Conservation (phyloP, 805 yeast species). For the Blastobotrys attinorum region DNA sequence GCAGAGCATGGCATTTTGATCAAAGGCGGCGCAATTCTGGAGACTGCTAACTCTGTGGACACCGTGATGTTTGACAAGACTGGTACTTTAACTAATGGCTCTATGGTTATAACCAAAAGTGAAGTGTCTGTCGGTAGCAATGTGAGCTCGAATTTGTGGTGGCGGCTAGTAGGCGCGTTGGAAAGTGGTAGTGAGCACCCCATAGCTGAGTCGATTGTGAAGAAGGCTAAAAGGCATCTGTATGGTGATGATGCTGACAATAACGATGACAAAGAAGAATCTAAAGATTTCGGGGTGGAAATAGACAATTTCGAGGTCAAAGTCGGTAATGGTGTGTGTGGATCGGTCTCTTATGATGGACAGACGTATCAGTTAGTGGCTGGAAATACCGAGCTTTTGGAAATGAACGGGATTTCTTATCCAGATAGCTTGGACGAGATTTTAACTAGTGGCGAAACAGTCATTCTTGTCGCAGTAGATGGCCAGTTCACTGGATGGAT, state of each 20-base stretch:
- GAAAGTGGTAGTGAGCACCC: conserved; percentile 85
- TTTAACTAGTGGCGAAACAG: conserved; percentile 32
- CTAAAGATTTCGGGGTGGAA: neutral
- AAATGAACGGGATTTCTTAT: neutral
- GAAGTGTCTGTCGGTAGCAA: neutral
- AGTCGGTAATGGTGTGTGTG: conserved; percentile 30
- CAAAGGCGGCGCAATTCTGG: conserved; percentile 88
- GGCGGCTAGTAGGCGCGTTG: conserved; percentile 49
- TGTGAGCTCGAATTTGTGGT: conserved; percentile 27
- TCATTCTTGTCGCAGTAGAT: conserved; percentile 53
- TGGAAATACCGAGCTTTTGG: neutral
- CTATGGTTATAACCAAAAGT: conserved; percentile 43
- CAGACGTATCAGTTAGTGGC: conserved; percentile 1
- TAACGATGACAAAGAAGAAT: conserved; percentile 1
- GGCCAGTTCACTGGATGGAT: conserved; percentile 54
- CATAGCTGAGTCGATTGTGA: conserved; percentile 61
- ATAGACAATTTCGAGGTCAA: conserved; percentile 20
- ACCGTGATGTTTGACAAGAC: conserved; percentile 87
- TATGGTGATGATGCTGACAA: too few species aligned
- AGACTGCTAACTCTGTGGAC: conserved; percentile 55
- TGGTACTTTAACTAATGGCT: conserved; percentile 87
- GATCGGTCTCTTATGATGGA: conserved; percentile 14
- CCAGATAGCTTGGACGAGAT: neutral
- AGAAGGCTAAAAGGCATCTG: conserved; percentile 25
- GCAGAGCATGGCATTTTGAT: conserved; percentile 83